A percentile compares a stretch with the other conserved stretches of the same genome.
Evolutionary conservation across 768 basidiomycete genomes (phyloP).

Genomic region (Heimioporus sp.): DNA sequence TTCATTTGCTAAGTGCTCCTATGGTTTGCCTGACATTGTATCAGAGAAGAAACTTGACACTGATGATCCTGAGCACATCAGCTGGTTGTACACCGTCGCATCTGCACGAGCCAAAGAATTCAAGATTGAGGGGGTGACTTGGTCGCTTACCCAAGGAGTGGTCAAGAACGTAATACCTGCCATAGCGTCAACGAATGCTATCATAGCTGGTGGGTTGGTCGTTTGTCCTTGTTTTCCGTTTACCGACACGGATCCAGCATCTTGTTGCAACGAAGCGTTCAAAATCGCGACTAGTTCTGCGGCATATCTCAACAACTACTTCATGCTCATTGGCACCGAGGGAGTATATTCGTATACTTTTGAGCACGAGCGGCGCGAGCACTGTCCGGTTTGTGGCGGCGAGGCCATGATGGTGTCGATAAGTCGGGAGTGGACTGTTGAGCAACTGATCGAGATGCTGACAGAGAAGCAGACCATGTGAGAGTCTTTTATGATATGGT

Average conservation of each 20-base stretch:
- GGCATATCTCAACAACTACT: constrained; percentile 94
- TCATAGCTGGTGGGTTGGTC: constrained; percentile 75
- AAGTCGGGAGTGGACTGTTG: constrained; percentile 72
- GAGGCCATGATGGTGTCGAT: constrained; percentile 76
- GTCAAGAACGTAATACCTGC: constrained; percentile 99
- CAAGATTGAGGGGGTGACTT: constrained; percentile 98
- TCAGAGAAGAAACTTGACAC: constrained; percentile 92
- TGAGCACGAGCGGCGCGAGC: constrained; percentile 86
- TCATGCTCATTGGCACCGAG: constrained; percentile 97
- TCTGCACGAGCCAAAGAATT: constrained; percentile 85
- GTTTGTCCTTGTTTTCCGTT: not conserved
- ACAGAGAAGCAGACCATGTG: constrained; percentile 90
- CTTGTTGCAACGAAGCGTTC: constrained; percentile 99
- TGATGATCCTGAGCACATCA: constrained; percentile 95
- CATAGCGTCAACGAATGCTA: constrained; percentile 97
- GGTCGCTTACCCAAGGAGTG: constrained; percentile 96
- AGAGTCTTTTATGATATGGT: constrained; percentile 26
- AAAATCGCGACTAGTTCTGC: constrained; percentile 97
- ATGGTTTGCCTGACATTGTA: constrained; percentile 2
- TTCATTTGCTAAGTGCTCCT: not conserved
- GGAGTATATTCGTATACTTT: constrained; percentile 97
- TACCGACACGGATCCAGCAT: constrained; percentile 48
- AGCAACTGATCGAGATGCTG: constrained; percentile 84
- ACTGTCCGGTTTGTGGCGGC: constrained; percentile 98
- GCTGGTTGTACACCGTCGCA: constrained; percentile 86